Conservation (phyloP, 768 basidiomycete genomes). For the Hydnum rufescens region DNA sequence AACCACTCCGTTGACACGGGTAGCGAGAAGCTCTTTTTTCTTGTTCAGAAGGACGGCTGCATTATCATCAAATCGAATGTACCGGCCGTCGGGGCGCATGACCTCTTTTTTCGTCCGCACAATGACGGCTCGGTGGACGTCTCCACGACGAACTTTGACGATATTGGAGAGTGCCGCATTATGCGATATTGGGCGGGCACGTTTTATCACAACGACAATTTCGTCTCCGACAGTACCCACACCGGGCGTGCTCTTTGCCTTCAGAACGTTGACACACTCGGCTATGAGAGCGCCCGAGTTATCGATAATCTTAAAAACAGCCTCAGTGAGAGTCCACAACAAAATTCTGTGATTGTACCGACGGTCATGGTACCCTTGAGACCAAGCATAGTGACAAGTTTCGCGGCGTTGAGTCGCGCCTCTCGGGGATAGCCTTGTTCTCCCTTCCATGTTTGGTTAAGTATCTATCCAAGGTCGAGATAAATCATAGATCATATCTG, state of each 20-base stretch:
- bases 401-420: too few species aligned
- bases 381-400: slow-evolving; percentile 62
- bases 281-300: slow-evolving; percentile 89
- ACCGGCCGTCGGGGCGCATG: slow-evolving; percentile 69
- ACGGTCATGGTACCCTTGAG: slow-evolving; percentile 86
- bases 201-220: slow-evolving; percentile 87
- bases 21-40: slow-evolving; percentile 90
- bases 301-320: slow-evolving; percentile 57
- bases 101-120: slow-evolving; percentile 83
- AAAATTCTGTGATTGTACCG: slow-evolving; percentile 14
- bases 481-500: too few species aligned
- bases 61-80: slow-evolving; percentile 88
- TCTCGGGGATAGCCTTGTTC: too few species aligned
- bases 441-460: too few species aligned
- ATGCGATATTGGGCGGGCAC: slow-evolving; percentile 62
- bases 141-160: slow-evolving; percentile 80
- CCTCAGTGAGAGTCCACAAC: not conserved
- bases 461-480: too few species aligned
- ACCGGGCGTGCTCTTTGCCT: slow-evolving; percentile 89
- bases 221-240: slow-evolving; percentile 89
- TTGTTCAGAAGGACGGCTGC: slow-evolving; percentile 86
- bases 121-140: slow-evolving; percentile 88
- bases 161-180: slow-evolving; percentile 40
- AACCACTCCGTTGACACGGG: slow-evolving; percentile 84
- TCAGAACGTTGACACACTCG: slow-evolving; percentile 91